Percentiles rank a stretch among this genome's conserved stretches.
phyloP scores from a whole-genome alignment of 192 early-diverging fungal species.

The Backusella macrospora region DNA sequence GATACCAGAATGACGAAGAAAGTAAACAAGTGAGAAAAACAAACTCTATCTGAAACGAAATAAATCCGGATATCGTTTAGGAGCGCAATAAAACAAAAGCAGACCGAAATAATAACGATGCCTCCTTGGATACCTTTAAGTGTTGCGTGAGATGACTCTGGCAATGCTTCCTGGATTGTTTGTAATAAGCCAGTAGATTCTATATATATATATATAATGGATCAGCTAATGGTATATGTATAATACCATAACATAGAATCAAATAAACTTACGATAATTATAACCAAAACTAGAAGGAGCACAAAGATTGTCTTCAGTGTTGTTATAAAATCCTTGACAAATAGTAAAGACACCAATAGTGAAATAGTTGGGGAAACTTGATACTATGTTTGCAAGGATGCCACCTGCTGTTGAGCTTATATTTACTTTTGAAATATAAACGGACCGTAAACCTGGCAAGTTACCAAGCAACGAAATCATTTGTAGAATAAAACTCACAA shows the following conservation, averaged over 20 bases:
- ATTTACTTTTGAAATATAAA: not conserved
- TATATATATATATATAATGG: not conserved
- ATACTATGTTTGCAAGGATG: not conserved
- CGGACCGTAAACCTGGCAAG: not conserved
- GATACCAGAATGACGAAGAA: not conserved
- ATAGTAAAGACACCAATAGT: not conserved
- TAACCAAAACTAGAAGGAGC: not conserved
- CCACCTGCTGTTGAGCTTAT: not conserved
- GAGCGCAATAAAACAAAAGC: not conserved
- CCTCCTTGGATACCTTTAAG: not conserved
- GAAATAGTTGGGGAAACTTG: not conserved
- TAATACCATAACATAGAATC: too few relatives aligned
- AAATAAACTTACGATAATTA: not conserved
- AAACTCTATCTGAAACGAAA: not conserved
- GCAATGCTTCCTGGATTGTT: not conserved
- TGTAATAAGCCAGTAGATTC: constrained; percentile 1
- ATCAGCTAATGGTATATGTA: too few relatives aligned
- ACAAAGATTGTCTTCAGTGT: not conserved
- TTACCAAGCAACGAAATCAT: not conserved
- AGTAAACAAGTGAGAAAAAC: not conserved
- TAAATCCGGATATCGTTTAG: not conserved
- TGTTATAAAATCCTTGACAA: not conserved
- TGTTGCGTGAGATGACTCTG: not conserved
- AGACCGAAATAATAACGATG: not conserved
- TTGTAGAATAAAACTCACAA: not conserved